phyloP scores from a whole-genome alignment of 2,329 filamentous ascomycete species.

The Fusarium brachygibbosum region DNA sequence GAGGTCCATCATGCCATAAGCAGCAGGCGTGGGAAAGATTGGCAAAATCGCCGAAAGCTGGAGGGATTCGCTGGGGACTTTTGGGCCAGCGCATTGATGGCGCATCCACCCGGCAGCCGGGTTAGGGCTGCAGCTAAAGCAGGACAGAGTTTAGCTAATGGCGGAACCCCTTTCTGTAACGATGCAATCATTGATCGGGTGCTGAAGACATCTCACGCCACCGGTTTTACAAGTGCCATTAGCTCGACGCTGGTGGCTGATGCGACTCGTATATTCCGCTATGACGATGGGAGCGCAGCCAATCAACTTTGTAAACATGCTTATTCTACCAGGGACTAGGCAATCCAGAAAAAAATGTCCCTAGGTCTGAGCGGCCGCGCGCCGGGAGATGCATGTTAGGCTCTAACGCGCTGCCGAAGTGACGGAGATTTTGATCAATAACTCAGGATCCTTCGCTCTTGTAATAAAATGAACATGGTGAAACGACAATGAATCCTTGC shows the following conservation, averaged over 20 bases:
- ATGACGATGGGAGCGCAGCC: neutral
- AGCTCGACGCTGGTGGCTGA: slow-evolving; percentile 1
- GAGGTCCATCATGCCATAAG: slow-evolving; percentile 24
- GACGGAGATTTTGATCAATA: neutral
- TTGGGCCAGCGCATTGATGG: slow-evolving; percentile 16
- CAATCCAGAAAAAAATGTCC: neutral
- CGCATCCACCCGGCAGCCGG: slow-evolving; percentile 2
- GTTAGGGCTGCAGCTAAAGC: neutral
- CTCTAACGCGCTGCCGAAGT: slow-evolving; percentile 11
- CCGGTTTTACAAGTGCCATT: neutral
- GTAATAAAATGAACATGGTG: neutral
- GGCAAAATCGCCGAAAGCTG: slow-evolving; percentile 17
- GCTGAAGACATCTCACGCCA: neutral
- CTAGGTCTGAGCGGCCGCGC: neutral
- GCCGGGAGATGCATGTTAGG: slow-evolving; percentile 11
- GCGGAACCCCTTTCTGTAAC: slow-evolving; percentile 15
- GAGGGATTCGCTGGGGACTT: neutral
- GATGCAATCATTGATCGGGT: neutral
- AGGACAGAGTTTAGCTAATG: slow-evolving; percentile 1
- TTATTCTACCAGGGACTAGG: neutral
- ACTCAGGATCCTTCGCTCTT: neutral
- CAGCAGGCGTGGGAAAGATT: slow-evolving; percentile 33
- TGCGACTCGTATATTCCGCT: neutral
- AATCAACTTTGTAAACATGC: neutral
- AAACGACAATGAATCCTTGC: slow-evolving; percentile 4